Percentiles rank a stretch among this genome's conserved stretches.
Conservation (phyloP, 345 rosid species). For the Eucalyptus sp. region DNA sequence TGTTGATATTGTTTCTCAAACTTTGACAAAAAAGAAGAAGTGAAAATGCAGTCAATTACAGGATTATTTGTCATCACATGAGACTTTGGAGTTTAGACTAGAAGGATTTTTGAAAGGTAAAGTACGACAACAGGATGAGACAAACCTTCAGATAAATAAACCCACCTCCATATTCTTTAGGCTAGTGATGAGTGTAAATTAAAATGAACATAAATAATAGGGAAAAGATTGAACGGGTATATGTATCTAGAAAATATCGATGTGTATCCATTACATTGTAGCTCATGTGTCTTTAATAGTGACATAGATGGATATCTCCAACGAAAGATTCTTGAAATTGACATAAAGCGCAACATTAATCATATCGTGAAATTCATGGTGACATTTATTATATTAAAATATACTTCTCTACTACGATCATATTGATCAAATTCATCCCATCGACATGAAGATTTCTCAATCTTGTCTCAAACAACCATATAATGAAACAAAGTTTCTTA, state of each 20-base stretch:
- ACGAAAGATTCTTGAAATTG: background rate
- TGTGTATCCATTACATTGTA: background rate
- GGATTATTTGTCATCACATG: background rate
- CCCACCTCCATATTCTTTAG: background rate
- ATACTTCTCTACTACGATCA: background rate
- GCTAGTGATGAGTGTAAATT: background rate
- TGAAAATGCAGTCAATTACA: background rate
- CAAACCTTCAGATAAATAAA: background rate
- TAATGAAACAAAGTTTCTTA: background rate
- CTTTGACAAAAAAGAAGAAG: background rate
- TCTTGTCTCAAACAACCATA: background rate
- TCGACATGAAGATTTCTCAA: background rate
- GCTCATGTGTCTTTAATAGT: background rate
- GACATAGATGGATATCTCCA: background rate
- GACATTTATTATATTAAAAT: background rate
- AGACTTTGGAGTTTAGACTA: background rate
- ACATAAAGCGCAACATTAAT: background rate
- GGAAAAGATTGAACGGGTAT: background rate
- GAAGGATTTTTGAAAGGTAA: background rate
- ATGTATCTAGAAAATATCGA: background rate
- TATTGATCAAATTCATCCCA: background rate
- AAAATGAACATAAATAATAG: background rate
- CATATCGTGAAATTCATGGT: background rate
- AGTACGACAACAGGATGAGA: background rate
- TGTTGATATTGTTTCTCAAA: background rate